Evolutionary conservation across 495 filamentous ascomycete genomes (phyloP).

Genomic region (Trichoderma orchidacearum): DNA sequence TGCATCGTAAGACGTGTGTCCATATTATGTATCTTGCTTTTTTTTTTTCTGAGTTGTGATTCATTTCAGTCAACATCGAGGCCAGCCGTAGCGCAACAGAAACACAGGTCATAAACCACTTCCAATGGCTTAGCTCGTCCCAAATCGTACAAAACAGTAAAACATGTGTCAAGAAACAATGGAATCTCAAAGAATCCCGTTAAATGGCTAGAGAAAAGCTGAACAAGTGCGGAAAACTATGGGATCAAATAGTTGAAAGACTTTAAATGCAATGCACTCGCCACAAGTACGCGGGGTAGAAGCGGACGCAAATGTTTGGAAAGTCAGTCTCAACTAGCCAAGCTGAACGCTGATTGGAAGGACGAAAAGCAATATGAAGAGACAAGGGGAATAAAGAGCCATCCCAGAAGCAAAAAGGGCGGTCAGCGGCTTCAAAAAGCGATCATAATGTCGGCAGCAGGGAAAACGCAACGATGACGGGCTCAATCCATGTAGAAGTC

Average conservation of each 20-base stretch:
- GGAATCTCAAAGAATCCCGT: not conserved
- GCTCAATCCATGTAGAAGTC: slow-evolving; percentile 94
- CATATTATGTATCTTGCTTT: not conserved
- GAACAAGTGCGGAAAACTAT: not conserved
- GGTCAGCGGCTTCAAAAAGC: too few species aligned
- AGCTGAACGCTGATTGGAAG: too few species aligned
- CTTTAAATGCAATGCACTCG: not conserved
- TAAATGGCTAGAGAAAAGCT: not conserved
- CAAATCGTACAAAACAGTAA: not conserved
- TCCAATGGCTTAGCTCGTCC: not conserved
- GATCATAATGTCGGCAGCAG: not conserved
- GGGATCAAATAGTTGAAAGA: not conserved
- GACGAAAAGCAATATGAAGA: too few species aligned
- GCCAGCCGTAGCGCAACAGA: not conserved
- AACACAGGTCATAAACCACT: not conserved
- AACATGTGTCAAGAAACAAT: not conserved
- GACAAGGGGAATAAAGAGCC: too few species aligned
- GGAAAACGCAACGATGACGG: not conserved
- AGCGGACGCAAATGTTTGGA: too few species aligned
- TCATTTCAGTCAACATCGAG: not conserved
- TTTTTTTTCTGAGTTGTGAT: too few species aligned
- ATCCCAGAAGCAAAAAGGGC: too few species aligned
- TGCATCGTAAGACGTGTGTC: not conserved
- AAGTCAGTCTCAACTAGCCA: too few species aligned
- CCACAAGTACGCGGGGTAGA: not conserved